A percentile compares a stretch with the other conserved stretches of the same genome.
phyloP scores from a whole-genome alignment of 1,284 basidiomycete species.

The Kwoniella shivajii region DNA sequence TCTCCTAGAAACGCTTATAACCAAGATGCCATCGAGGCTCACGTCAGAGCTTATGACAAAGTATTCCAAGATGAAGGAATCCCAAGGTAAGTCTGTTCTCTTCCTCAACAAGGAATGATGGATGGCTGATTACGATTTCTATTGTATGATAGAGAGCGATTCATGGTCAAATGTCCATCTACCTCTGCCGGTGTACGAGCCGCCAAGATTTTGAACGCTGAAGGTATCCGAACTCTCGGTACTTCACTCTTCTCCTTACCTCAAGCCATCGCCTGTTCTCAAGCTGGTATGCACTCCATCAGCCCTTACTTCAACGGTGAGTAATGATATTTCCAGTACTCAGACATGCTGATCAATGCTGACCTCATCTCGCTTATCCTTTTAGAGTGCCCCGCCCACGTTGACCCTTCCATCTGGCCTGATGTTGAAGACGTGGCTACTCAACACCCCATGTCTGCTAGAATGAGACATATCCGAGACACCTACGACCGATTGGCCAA shows the following conservation, averaged over 20 bases:
- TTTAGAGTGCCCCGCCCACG: slow-evolving; percentile 28
- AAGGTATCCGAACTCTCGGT: slow-evolving; percentile 47
- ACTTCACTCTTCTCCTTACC: slow-evolving; percentile 45
- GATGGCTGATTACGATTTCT: neutral
- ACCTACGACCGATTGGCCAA: slow-evolving; percentile 31
- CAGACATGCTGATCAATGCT: neutral
- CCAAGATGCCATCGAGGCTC: slow-evolving; percentile 25
- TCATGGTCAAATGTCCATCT: slow-evolving; percentile 50
- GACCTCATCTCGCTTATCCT: neutral
- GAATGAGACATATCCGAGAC: slow-evolving; percentile 39
- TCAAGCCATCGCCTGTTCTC: slow-evolving; percentile 47
- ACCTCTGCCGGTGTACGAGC: slow-evolving; percentile 48
- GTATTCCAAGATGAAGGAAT: slow-evolving; percentile 32
- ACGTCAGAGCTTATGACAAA: slow-evolving; percentile 26
- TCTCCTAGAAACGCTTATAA: slow-evolving; percentile 27
- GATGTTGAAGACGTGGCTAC: slow-evolving; percentile 32
- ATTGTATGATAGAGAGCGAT: slow-evolving; percentile 29
- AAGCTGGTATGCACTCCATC: slow-evolving; percentile 46
- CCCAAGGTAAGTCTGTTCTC: slow-evolving; percentile 16
- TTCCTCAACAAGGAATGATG: neutral
- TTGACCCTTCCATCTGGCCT: slow-evolving; percentile 26
- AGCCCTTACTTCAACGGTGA: slow-evolving; percentile 49
- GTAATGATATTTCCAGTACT: slow-evolving; percentile 3
- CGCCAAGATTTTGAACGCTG: slow-evolving; percentile 31
- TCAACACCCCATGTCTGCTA: slow-evolving; percentile 34